Conservation (phyloP, 2,329 filamentous ascomycete species). For the Microcera coccophila region DNA sequence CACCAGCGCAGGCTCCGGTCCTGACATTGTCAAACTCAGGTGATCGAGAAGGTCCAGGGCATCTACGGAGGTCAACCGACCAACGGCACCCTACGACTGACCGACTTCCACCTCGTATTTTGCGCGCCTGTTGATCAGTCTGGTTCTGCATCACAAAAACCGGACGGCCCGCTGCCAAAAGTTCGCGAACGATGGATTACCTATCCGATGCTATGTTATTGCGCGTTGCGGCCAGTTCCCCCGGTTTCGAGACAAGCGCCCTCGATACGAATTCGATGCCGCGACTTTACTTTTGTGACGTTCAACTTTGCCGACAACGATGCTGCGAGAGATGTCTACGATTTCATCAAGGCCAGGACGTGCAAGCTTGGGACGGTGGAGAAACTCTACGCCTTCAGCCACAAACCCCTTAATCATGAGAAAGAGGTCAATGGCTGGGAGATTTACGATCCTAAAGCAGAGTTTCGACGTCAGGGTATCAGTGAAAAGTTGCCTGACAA, state of each 20-base stretch:
- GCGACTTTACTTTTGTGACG: constrained; percentile 90
- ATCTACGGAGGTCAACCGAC: constrained; percentile 56
- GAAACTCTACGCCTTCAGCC: constrained; percentile 86
- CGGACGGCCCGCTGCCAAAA: constrained; percentile 28
- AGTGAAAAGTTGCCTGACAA: constrained; percentile 71
- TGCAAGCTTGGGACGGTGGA: constrained; percentile 81
- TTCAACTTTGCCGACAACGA: constrained; percentile 78
- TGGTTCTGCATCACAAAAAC: constrained; percentile 16
- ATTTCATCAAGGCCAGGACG: constrained; percentile 75
- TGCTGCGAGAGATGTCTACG: constrained; percentile 78
- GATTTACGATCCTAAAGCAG: constrained; percentile 77
- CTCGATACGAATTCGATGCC: constrained; percentile 80
- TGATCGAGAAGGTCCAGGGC: constrained; percentile 57
- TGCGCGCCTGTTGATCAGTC: constrained; percentile 39
- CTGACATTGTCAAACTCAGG: constrained; percentile 31
- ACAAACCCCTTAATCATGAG: constrained; percentile 71
- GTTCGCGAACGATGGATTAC: constrained; percentile 81
- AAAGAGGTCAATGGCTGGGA: constrained; percentile 74
- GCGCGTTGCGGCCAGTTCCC: constrained; percentile 71
- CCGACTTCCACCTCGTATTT: constrained; percentile 59
- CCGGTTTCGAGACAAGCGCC: constrained; percentile 66
- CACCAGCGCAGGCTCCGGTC: constrained; percentile 1
- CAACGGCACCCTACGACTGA: constrained; percentile 56
- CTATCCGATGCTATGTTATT: constrained; percentile 84
- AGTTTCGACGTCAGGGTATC: constrained; percentile 85